Evolutionary conservation across 2,329 filamentous ascomycete genomes (phyloP).

Genomic region (Thielaviopsis populi): DNA sequence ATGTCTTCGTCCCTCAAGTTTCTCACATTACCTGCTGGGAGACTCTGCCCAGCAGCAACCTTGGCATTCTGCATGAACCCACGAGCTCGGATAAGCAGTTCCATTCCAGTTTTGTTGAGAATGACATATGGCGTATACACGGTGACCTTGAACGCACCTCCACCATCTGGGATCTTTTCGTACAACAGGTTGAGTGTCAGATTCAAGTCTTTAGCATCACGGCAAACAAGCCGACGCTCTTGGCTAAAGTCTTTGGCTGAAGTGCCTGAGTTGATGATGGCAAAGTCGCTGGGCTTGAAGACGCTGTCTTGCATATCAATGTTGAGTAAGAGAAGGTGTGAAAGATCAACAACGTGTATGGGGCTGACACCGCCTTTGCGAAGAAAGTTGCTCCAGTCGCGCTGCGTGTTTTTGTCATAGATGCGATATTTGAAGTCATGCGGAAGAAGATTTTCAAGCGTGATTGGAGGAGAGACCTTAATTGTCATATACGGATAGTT

Average conservation of each 20-base stretch:
- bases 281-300: conserved; percentile 90
- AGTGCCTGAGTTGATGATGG: conserved; percentile 83
- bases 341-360: conserved; percentile 91
- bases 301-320: conserved; percentile 93
- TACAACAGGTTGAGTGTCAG: conserved; percentile 81
- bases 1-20: conserved; percentile 11
- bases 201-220: conserved; percentile 67
- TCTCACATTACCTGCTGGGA: not conserved
- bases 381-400: conserved; percentile 97
- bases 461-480: conserved; percentile 79
- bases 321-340: conserved; percentile 80
- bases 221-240: conserved; percentile 64
- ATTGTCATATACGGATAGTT: conserved; percentile 91
- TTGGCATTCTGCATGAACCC: conserved; percentile 71
- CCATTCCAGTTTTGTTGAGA: conserved; percentile 84
- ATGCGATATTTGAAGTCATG: conserved; percentile 99
- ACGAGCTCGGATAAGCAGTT: conserved; percentile 78
- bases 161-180: conserved; percentile 75
- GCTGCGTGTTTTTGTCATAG: conserved; percentile 96
- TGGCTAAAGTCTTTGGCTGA: conserved; percentile 69
- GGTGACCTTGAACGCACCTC: conserved; percentile 89
- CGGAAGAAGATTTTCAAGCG: conserved; percentile 84
- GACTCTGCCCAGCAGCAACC: conserved; percentile 66
- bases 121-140: conserved; percentile 92
- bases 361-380: conserved; percentile 93